Evolutionary conservation across 202 grass and related monocot genomes (phyloP).

Genomic region (Alloteropsis angusta): DNA sequence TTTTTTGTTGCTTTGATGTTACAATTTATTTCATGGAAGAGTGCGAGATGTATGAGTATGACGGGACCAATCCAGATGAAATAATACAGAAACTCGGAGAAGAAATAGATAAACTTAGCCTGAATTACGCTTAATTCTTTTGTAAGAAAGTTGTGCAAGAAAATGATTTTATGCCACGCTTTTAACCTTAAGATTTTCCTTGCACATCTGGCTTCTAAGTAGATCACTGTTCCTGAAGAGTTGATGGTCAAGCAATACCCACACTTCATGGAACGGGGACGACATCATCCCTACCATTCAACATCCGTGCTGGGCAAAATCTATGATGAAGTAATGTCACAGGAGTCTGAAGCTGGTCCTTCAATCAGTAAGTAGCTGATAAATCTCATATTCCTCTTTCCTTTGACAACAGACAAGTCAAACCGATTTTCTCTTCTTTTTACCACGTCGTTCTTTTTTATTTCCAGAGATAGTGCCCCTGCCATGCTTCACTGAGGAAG

Average conservation of each 20-base stretch:
- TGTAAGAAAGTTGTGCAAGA: neutral
- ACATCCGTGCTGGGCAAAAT: constrained; percentile 44
- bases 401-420: neutral
- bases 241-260: constrained; percentile 40
- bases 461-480: constrained; percentile 42
- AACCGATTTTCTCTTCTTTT: neutral
- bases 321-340: constrained; percentile 32
- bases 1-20: neutral
- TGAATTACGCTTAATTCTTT: neutral
- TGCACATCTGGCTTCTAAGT: neutral
- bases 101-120: neutral
- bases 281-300: constrained; percentile 8
- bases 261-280: constrained; percentile 45
- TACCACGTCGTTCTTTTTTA: neutral
- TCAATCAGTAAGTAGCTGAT: constrained; percentile 20
- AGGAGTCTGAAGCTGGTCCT: constrained; percentile 19
- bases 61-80: constrained; percentile 5
- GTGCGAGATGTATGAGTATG: neutral
- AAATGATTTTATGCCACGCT: neutral
- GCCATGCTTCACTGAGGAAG: constrained; percentile 35
- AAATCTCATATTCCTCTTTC: neutral
- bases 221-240: constrained; percentile 37
- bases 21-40: neutral
- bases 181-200: neutral
- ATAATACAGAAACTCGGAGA: neutral